Base-by-base conservation (phyloP, 164 flowering plant genomes). In the Aristolochia californica region DNA sequence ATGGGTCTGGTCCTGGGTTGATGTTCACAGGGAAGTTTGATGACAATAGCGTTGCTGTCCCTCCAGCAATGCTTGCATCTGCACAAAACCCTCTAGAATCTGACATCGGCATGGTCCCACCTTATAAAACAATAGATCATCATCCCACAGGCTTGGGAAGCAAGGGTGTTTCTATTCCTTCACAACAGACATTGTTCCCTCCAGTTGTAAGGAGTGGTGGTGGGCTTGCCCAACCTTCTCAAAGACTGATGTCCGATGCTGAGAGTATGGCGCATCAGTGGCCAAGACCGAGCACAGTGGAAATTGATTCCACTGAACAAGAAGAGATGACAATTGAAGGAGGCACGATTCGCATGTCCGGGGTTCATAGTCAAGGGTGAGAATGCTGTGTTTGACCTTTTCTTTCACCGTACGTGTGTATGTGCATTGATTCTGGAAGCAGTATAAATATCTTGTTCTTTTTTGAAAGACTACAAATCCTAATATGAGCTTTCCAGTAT, bases 271-370 rank as follows among this genome's bases (percentile, higher is more conserved):
- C 57, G 27, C 48, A 67, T 43, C 69, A 56, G 43, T 52, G 66
- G 67, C 71, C 57, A 28, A 67, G 65, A 52, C 61, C 63, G 74
- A 67, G 69, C 60, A 80, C 75, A 17, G 15, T 53, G 13, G 63
- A 58, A 17, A 58, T 57, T 58, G 81, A 85, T 63, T 56, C 65
- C 49, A 75, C 62, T 52, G 78, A 76, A 24, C 83, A 60, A 30
- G 91, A 87, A 48, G 90, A 83, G 34, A 67, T 82, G 61, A 24
- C 70, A 16, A 64, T 93, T 64, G 97, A 89, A 81, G 95, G 88
- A 34, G 99, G 99, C 34, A 87, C 91, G 22, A 89, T 89, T 50
- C 86, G 74, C 70, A 66, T 93, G 25, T 83, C 97, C 47, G 86
- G 84, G 64, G 74, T 65, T 20, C 90, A 89, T 71, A 89, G 97